These are phyloP conservation scores for Piromyces finnis DNA, from an alignment of 192 early-diverging fungal genomes.

Conservation along the genomic window DNA sequence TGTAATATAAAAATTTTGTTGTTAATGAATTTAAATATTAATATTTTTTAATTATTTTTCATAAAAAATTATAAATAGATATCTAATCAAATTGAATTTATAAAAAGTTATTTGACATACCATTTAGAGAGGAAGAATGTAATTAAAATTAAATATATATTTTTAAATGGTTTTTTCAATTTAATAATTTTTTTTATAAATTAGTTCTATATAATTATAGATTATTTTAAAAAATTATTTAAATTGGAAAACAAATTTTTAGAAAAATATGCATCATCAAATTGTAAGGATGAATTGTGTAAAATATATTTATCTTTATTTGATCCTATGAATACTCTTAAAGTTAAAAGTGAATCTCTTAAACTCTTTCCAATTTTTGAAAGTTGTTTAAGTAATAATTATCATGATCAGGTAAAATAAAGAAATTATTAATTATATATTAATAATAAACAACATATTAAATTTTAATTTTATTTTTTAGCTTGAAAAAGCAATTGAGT, in stretches of 20 bases:
- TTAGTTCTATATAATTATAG: background rate
- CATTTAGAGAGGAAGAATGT: no score
- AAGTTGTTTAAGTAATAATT: background rate
- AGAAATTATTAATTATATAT: constrained; percentile 1
- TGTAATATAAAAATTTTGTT: no score
- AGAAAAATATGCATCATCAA: constrained; percentile 3
- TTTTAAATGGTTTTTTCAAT: background rate
- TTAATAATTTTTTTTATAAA: background rate
- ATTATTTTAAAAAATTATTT: constrained; percentile 11
- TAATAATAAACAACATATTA: background rate
- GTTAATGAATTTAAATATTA: no score
- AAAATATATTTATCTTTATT: constrained; percentile 15
- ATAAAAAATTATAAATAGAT: no score
- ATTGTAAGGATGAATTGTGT: constrained; percentile 14
- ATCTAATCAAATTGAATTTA: no score
- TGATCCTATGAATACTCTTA: constrained; percentile 7
- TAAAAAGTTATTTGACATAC: no score
- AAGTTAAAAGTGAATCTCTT: constrained; percentile 19
- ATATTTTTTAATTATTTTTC: no score
- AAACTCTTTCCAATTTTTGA: constrained; percentile 20
- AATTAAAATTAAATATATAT: no score
- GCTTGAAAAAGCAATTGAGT: constrained; percentile 18
- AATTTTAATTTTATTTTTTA: no score
- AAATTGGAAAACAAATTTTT: constrained; percentile 18
- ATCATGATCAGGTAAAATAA: background rate